Evolutionary conservation across 768 basidiomycete genomes (phyloP).

Genomic region (Sutorius australiensis): DNA sequence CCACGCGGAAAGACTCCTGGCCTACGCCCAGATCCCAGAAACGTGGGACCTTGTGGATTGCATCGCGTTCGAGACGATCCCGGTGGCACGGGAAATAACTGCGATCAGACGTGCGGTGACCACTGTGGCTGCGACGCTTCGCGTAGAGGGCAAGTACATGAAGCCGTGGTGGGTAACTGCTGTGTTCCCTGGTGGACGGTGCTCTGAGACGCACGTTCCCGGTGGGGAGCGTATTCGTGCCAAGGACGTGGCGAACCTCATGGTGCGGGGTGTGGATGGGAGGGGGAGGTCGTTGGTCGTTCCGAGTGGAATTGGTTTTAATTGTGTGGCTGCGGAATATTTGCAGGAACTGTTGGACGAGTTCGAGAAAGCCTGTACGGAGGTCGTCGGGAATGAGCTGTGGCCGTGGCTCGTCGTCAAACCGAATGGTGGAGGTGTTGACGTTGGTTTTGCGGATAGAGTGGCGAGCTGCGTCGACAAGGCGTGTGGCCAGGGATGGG

Average conservation of each 20-base stretch:
- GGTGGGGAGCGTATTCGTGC: constrained; percentile 28
- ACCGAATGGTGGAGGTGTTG: constrained; percentile 60
- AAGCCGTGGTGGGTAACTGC: constrained; percentile 79
- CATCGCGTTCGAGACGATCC: constrained; percentile 77
- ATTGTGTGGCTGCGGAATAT: constrained; percentile 57
- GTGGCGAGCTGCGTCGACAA: constrained; percentile 26
- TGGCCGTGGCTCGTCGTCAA: constrained; percentile 61
- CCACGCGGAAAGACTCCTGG: constrained; percentile 57
- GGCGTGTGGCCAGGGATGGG: constrained; percentile 35
- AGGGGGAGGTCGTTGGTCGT: constrained; percentile 16
- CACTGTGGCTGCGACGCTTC: constrained; percentile 28
- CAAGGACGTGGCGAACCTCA: constrained; percentile 42
- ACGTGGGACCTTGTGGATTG: constrained; percentile 57
- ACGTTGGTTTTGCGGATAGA: constrained; percentile 34
- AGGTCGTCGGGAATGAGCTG: constrained; percentile 7
- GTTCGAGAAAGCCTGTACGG: constrained; percentile 28
- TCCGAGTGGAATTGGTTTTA: constrained; percentile 65
- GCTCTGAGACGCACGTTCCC: constrained; percentile 37
- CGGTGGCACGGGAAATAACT: constrained; percentile 57
- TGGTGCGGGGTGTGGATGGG: constrained; percentile 28
- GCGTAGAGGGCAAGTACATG: constrained; percentile 15
- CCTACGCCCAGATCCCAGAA: constrained; percentile 46
- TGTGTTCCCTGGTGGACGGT: constrained; percentile 53
- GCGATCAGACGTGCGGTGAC: constrained; percentile 63
- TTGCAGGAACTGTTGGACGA: constrained; percentile 39